Conservation (phyloP, 352 stramenopile genomes). For the Pythium pyrilobum region DNA sequence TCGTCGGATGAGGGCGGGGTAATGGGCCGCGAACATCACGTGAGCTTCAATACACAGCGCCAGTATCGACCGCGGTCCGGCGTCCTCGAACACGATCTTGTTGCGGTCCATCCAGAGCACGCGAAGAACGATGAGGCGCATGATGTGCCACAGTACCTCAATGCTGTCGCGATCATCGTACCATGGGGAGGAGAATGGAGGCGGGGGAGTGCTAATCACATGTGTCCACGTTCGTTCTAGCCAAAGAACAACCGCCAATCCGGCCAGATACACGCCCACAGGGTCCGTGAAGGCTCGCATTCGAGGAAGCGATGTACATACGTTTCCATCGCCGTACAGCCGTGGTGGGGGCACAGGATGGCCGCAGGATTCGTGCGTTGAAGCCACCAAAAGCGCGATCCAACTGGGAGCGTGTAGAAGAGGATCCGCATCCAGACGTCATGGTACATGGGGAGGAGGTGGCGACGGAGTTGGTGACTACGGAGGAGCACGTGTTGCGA, state of each 20-base stretch:
- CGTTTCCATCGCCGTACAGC: background rate
- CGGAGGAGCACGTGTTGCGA: background rate
- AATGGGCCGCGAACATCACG: background rate
- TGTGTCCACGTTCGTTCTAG: background rate
- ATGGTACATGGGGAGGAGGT: background rate
- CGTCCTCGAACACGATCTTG: background rate
- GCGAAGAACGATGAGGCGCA: background rate
- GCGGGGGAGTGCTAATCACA: background rate
- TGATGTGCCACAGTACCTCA: background rate
- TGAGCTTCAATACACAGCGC: background rate
- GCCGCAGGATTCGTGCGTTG: background rate
- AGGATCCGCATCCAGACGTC: background rate
- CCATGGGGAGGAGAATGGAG: background rate
- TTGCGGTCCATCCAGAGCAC: slow-evolving; percentile 1
- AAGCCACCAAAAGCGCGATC: background rate
- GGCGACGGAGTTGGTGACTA: too few relatives aligned
- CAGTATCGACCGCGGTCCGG: background rate
- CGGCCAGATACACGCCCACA: background rate
- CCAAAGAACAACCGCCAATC: background rate
- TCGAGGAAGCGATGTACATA: background rate
- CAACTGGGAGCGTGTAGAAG: background rate
- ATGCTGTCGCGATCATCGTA: background rate
- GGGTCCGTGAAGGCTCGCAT: background rate
- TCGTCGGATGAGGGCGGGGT: background rate
- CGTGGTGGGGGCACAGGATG: background rate